These are phyloP conservation scores for Plantago major DNA, from an alignment of 257 asterid genomes.

Conservation along the genomic window DNA sequence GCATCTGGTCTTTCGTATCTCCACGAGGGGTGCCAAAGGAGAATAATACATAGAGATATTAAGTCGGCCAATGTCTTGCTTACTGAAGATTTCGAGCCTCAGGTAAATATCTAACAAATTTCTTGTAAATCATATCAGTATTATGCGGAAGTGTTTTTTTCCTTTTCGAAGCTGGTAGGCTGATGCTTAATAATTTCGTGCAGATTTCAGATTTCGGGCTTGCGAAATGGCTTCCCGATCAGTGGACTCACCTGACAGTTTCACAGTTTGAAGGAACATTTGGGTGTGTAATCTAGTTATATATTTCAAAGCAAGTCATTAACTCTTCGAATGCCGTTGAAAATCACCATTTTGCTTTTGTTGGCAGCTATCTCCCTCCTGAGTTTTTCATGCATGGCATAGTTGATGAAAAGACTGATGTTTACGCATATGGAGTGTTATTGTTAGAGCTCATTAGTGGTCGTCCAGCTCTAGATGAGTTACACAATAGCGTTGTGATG, in stretches of 20 bases:
- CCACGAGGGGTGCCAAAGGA: conserved; percentile 90
- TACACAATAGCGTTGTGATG: conserved; percentile 80
- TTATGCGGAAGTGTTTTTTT: conserved; percentile 16
- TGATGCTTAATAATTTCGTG: conserved; percentile 27
- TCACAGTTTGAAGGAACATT: conserved; percentile 94
- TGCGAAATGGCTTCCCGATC: conserved; percentile 99
- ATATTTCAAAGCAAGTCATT: not conserved
- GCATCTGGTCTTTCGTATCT: conserved; percentile 87
- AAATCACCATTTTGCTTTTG: conserved; percentile 5
- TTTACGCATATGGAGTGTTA: conserved; percentile 86
- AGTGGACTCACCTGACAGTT: conserved; percentile 87
- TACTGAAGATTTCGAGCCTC: conserved; percentile 78
- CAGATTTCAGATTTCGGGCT: conserved; percentile 95
- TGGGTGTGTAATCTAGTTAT: conserved; percentile 1
- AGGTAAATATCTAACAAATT: conserved; percentile 34
- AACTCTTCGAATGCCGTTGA: not conserved
- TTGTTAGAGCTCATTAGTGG: conserved; percentile 76
- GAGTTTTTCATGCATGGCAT: conserved; percentile 89
- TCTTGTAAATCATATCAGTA: not conserved
- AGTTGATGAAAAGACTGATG: conserved; percentile 94
- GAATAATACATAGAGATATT: conserved; percentile 90
- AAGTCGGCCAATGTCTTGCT: conserved; percentile 90
- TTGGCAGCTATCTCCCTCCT: conserved; percentile 91
- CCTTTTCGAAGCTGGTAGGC: not conserved
- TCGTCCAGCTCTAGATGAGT: conserved; percentile 83